phyloP scores from a whole-genome alignment of 2,329 filamentous ascomycete species.

The Chaetomiaceae sp. region DNA sequence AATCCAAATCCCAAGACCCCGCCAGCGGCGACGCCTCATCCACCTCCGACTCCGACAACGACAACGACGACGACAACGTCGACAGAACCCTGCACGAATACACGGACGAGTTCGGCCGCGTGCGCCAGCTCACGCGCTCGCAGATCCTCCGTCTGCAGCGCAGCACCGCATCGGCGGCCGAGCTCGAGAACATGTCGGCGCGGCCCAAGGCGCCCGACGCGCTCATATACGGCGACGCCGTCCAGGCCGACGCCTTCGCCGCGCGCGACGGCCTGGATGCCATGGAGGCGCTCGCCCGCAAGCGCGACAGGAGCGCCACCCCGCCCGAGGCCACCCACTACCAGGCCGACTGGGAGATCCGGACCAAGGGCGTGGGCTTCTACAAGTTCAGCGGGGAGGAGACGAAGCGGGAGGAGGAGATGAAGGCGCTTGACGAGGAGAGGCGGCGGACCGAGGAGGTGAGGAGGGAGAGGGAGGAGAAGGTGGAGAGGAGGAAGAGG shows the following conservation, averaged over 20 bases:
- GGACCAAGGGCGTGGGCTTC: constrained; percentile 86
- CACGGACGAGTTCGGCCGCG: constrained; percentile 88
- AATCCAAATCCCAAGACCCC: constrained; percentile 48
- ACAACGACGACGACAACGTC: constrained; percentile 31
- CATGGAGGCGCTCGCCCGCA: constrained; percentile 74
- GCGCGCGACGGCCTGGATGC: constrained; percentile 60
- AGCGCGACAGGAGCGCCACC: constrained; percentile 73
- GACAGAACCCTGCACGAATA: constrained; percentile 72
- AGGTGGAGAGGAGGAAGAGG: constrained; percentile 52
- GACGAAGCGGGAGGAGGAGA: constrained; percentile 61
- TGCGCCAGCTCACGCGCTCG: constrained; percentile 64
- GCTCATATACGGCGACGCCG: constrained; percentile 78
- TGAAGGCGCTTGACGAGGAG: constrained; percentile 66
- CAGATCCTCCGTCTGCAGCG: constrained; percentile 62
- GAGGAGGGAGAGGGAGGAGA: constrained; percentile 50
- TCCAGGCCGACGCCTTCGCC: constrained; percentile 80
- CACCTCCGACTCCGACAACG: constrained; percentile 39
- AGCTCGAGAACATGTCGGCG: constrained; percentile 65
- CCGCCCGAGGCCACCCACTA: constrained; percentile 81
- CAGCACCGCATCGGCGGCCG: constrained; percentile 48
- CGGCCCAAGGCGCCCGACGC: constrained; percentile 61
- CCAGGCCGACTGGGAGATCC: constrained; percentile 75
- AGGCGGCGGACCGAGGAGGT: constrained; percentile 63
- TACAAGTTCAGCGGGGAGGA: constrained; percentile 82
- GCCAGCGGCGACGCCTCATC: constrained; percentile 39